Conservation (phyloP, 352 stramenopile species). For the Lagenidium sp. region DNA sequence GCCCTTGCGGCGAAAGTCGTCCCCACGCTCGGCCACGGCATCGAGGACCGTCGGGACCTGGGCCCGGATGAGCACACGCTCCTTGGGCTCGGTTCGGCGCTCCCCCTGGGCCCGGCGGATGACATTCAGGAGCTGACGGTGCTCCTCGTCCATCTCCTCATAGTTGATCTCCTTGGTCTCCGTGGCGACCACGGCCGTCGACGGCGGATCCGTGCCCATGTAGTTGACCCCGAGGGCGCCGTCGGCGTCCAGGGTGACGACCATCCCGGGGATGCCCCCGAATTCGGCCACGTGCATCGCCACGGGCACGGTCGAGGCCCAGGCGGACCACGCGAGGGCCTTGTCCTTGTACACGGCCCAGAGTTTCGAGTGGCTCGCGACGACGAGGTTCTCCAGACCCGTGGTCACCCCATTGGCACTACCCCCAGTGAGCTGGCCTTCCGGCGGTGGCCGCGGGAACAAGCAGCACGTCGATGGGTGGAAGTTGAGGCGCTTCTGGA, state of each 20-base stretch:
- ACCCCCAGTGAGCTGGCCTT: constrained; percentile 10
- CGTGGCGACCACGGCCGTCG: constrained; percentile 48
- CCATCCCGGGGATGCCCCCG: constrained; percentile 65
- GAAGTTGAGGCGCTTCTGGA: constrained; percentile 76
- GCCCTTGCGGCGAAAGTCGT: constrained; percentile 26
- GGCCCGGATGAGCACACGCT: constrained; percentile 61
- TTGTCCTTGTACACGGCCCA: constrained; percentile 78
- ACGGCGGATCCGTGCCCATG: constrained; percentile 85
- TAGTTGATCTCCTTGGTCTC: constrained; percentile 86
- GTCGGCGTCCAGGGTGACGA: constrained; percentile 70
- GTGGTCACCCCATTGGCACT: constrained; percentile 1
- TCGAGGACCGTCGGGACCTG: constrained; percentile 72
- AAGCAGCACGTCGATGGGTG: constrained; percentile 52
- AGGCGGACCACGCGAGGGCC: constrained; percentile 73
- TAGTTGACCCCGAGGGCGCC: constrained; percentile 78
- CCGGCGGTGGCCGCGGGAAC: constrained; percentile 32
- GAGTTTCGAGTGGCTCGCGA: constrained; percentile 64
- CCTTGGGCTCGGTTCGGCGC: constrained; percentile 51
- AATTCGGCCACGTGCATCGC: constrained; percentile 59
- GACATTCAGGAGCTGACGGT: constrained; percentile 80
- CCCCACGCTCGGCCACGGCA: constrained; percentile 21
- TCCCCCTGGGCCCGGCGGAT: constrained; percentile 73
- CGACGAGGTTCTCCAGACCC: constrained; percentile 75
- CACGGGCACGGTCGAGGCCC: constrained; percentile 41
- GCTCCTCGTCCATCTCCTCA: constrained; percentile 88